A percentile compares a stretch with the other conserved stretches of the same genome.
Conservation (phyloP, 2,329 filamentous ascomycete species). For the Clonostachys sp. region DNA sequence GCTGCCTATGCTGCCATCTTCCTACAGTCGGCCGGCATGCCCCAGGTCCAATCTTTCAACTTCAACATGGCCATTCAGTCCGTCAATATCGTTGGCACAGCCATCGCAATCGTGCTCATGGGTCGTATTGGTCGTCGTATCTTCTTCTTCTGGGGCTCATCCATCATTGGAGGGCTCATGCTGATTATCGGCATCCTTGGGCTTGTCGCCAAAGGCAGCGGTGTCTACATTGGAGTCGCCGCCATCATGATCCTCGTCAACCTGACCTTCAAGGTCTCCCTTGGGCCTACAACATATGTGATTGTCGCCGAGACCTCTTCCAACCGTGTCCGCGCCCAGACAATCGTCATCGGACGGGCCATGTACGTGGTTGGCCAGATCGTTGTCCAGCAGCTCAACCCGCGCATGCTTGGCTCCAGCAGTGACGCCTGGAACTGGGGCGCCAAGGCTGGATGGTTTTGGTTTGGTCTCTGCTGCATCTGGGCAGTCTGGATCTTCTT, state of each 20-base stretch:
- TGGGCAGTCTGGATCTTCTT: constrained; percentile 36
- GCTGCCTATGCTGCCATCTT: constrained; percentile 48
- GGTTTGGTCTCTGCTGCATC: constrained; percentile 27
- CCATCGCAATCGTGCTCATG: constrained; percentile 30
- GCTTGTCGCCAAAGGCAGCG: constrained; percentile 26
- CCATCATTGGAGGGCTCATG: constrained; percentile 29
- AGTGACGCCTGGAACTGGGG: constrained; percentile 20
- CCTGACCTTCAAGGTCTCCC: constrained; percentile 34
- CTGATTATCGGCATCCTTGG: constrained; percentile 34
- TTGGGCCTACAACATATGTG: constrained; percentile 36
- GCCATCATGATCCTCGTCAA: constrained; percentile 31
- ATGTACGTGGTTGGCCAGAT: constrained; percentile 34
- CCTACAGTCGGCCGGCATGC: constrained; percentile 44
- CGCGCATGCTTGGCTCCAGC: constrained; percentile 23
- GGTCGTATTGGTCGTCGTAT: constrained; percentile 28
- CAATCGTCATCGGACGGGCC: constrained; percentile 33
- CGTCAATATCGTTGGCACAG: constrained; percentile 33
- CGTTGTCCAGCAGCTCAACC: constrained; percentile 27
- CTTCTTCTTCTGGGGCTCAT: constrained; percentile 33
- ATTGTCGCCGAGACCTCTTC: constrained; percentile 39
- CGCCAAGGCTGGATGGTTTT: constrained; percentile 28
- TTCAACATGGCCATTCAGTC: constrained; percentile 43
- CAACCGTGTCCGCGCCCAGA: constrained; percentile 35
- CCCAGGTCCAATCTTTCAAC: constrained; percentile 32
- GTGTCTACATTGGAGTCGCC: constrained; percentile 23